Evolutionary conservation across 176 grass and related monocot species (phyloP), one percentile per base, ranked within the genome.

Genomic region (Tillandsia leiboldiana): DNA sequence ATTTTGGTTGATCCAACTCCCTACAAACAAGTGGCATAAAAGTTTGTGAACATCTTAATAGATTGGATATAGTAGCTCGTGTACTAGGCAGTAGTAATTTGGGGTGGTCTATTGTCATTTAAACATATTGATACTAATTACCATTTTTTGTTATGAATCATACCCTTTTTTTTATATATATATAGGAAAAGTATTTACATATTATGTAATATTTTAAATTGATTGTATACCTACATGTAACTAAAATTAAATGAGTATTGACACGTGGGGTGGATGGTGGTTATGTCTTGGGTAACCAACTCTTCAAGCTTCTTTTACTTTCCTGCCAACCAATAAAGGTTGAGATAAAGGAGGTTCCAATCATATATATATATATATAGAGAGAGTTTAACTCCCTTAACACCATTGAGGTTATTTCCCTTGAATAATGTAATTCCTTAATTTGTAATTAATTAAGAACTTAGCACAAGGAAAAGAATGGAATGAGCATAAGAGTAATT

Each of bases 261-360:
- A 42, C 33, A 42, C 33, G 0, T 7, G 33, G 33, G 33, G 33
- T 7, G 33, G 33, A 42, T 42, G 2, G 12, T 27, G 15, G 70
- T 48, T 74, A 48, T 22, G 49, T 8, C 53, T 56, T 33, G 33
- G 14, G 17, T 33, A 62, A 54, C 5, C 33, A 61, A 59, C 70
- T 78, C 18, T 0, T 2, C 13, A 7, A 10, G 26, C 8, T n/a
- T 12, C 26, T 66, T 68, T 73, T 67, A 27, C 42, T 82, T 71
- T 75, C 67, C 66, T 71, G 80, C 80, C 61, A 72, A 76, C 67
- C 47, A 67, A 52, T 26, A 47, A 66, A 71, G 67, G 71, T 71
- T 54, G 76, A 62, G 50, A 26, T 47, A 61, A 9, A 61, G 15
- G 15, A 61, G 6, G 73, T 72, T 63, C 11, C 17, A 24, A 51